Conservation (phyloP, 495 filamentous ascomycete genomes). For the Tuber melanosporum region DNA sequence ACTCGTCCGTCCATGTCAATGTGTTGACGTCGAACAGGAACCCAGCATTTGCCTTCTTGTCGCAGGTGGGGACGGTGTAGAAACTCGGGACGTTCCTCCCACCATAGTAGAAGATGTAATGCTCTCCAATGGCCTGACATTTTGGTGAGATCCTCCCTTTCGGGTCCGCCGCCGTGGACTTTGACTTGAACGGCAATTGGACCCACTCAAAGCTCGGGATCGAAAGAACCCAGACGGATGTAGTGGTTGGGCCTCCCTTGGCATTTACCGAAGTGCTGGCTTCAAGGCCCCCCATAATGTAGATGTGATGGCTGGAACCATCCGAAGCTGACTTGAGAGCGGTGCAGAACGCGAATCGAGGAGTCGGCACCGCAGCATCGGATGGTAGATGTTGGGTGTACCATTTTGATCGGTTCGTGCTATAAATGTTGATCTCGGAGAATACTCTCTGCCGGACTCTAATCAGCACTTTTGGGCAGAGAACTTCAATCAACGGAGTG, state of each 20-base stretch:
- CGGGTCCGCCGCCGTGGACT: background rate
- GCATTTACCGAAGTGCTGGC: background rate
- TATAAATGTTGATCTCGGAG: conserved; percentile 22
- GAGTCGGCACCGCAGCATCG: conserved; percentile 1
- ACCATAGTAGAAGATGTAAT: conserved; percentile 17
- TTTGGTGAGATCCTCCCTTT: conserved; percentile 2
- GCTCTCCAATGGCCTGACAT: conserved; percentile 13
- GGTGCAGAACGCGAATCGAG: conserved; percentile 14
- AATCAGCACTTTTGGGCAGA: no score
- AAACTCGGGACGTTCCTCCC: conserved; percentile 12
- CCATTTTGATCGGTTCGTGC: conserved; percentile 17
- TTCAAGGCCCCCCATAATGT: conserved; percentile 11
- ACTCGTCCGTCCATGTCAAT: conserved; percentile 11
- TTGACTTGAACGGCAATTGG: conserved; percentile 8
- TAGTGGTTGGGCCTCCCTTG: background rate
- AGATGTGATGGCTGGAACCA: conserved; percentile 21
- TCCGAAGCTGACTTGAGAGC: conserved; percentile 9
- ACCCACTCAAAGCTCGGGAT: conserved; percentile 20
- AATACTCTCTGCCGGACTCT: conserved; percentile 8
- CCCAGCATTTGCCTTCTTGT: conserved; percentile 6
- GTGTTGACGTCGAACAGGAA: conserved; percentile 20
- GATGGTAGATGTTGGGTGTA: conserved; percentile 14
- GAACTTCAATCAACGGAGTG: background rate
- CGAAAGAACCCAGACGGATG: conserved; percentile 15
- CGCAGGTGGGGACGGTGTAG: conserved; percentile 7